Evolutionary conservation across 441 rosid species (phyloP), one percentile per base, ranked within the genome.

Genomic region (Viola pubescens): DNA sequence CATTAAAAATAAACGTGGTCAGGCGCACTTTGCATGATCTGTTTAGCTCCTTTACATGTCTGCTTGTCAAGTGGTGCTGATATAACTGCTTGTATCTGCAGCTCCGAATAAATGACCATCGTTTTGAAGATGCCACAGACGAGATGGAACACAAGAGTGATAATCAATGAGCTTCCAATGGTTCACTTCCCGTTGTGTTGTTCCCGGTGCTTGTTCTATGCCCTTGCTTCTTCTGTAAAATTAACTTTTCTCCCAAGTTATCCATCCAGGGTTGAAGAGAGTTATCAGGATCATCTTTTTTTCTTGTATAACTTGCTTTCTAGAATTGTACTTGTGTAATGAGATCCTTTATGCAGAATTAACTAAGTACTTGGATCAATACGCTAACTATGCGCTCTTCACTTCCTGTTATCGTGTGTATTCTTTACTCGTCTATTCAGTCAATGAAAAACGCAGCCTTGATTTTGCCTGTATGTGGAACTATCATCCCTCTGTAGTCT

Each of bases 51-150:
- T 52, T 7, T 58, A 11, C 9, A 3, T 19, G 9, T 49, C 48
- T 12, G 6, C 37, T 60, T 26, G 39, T 19, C 47, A 3, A 42
- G 9, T 59, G 7, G 38, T 54, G 6, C 49, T 57, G 40, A 37
- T 52, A 4, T 48, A 34, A 7, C 26, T 12, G n/a, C 34, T 26
- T 50, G 14, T 65, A 38, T 63, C 5, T 71, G 77, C 83, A 92
- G 97, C 97, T 89, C 60, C 86, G 79, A 54, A 89, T 89, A 58
- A 75, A 82, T 57, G 97, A 92, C 65, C 77, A 78, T 54, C 83
- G 98, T 67, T 92, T 89, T 72, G 95, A 87, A 48, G 98, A 92
- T 72, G 96, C 97, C 34, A 26, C 34, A 0, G 97, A 92, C 54
- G 98, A 87, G 83, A 84, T 75, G 88, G 83, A 78, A 19, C 82